Conservation (phyloP, 2,329 filamentous ascomycete species). For the Laburnicola sp. region DNA sequence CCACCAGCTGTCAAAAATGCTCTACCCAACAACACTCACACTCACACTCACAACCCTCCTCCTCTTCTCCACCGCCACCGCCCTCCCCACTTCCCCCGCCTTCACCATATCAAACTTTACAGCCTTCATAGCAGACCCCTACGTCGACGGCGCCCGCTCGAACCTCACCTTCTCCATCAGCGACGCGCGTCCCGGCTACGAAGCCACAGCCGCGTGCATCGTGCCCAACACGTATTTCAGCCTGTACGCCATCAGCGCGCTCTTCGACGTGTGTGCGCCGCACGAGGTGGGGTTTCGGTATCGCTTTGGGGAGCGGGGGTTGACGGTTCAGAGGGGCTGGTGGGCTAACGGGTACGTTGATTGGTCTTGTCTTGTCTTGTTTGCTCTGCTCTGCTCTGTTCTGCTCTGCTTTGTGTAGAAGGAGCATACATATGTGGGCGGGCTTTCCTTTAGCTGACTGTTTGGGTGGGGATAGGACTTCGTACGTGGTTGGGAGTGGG, state of each 20-base stretch:
- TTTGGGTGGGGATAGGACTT: conserved; percentile 7
- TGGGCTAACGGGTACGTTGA: conserved; percentile 14
- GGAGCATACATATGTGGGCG: neutral
- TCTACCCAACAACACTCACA: too few relatives aligned
- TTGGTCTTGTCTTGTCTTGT: neutral
- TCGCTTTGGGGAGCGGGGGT: conserved; percentile 7
- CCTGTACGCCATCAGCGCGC: conserved; percentile 18
- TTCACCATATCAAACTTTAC: conserved; percentile 16
- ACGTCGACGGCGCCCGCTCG: conserved; percentile 16
- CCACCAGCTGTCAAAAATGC: too few relatives aligned
- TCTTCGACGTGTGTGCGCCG: conserved; percentile 15
- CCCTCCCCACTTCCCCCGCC: too few relatives aligned
- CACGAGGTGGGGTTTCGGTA: conserved; percentile 9
- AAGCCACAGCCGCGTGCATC: conserved; percentile 9
- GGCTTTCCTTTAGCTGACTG: neutral
- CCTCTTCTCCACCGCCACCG: too few relatives aligned
- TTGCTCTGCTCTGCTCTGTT: too few relatives aligned
- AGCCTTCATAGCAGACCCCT: conserved; percentile 18
- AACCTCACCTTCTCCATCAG: conserved; percentile 18
- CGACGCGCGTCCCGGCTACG: conserved; percentile 11
- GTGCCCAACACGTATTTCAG: conserved; percentile 20
- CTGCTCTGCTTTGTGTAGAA: neutral
- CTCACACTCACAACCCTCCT: too few relatives aligned
- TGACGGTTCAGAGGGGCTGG: conserved; percentile 15
- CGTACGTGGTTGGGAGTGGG: conserved; percentile 10